Evolutionary conservation across 2,329 filamentous ascomycete genomes (phyloP), one percentile per base, ranked within the genome.

Genomic region (Aspergillus sp.): DNA sequence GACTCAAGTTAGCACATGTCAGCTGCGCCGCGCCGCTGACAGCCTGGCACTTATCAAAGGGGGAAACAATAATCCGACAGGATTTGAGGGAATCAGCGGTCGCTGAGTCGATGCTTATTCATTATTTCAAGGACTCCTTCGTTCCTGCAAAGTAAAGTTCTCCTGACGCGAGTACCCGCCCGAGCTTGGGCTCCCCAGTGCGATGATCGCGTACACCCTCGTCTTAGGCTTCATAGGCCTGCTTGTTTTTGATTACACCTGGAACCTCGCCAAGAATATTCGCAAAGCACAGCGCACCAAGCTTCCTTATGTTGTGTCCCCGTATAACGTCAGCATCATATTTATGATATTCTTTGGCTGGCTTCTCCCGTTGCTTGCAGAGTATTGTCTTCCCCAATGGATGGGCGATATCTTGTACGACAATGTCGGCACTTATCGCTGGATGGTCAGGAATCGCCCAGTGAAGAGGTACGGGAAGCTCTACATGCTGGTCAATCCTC

Each of bases 241-340:
- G 15, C 57, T 38, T 10, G 28, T 41, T 15, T n/a, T 61, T 25
- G 32, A 58, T 21, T 61, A 32, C n/a, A 8, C 53, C n/a, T 28
- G 48, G 21, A 17, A 36, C 4, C 49, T 65, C 12, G 19, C 25
- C 23, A 53, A 43, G 12, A 87, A 67, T 32, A 49, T 58, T 15
- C 61, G 60, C 5, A 43, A 56, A 9, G 61, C 58, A 9, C 60
- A 54, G 30, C 57, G 57, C 17, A 53, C 49, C 10, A 49, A 52
- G 3, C 59, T 67, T 12, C 62, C 64, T 1, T 67, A 66, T 45
- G 39, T 62, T 4, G 36, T 65, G 15, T 30, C 54, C 8, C 60
- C 61, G 2, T 49, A 62, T 17, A 45, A 58, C 2, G 38, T 45
- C 9, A 43, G 43, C 17, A 17, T 65, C 5, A 7, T 50, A 7